Evolutionary conservation across 1,284 basidiomycete genomes (phyloP), one percentile per base, ranked within the genome.

Genomic region (Kwoniella shivajii): DNA sequence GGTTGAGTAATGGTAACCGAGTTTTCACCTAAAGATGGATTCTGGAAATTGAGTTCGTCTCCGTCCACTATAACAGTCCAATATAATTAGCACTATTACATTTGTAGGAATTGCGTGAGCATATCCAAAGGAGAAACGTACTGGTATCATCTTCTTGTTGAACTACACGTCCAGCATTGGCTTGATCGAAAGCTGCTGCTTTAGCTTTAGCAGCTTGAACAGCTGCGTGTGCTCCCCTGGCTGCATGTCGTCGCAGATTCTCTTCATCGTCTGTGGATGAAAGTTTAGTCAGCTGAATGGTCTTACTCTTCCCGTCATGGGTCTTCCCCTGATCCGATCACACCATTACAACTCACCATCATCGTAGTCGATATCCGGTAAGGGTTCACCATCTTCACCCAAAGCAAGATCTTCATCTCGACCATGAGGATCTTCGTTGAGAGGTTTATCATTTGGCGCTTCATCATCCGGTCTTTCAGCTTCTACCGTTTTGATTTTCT

Each of bases 21-120:
- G 34, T 92, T 92, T 54, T 84, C 89, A 68, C 96, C 81, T n/a
- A 92, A 91, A 3, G 92, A 91, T 2, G 96, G 96, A 73, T 99
- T 99, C 79, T 98, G 92, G 86, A 99, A 99, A 80, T 99, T 98
- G 54, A 99, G 86, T 75, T 99, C 95, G 72, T 99, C 95, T 34
- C 73, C 75, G 74, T 95, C 92, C 67, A 94, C 90, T 92, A 41
- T 11, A 20, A 22, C 27, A 6, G 42, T 61, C 33, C 4, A 29
- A 2, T 14, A 16, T 11, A 9, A 18, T 30, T 26, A 50, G 48
- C 24, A 38, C 29, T 9, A 39, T 18, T 4, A 22, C 18, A n/a
- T n/a, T 31, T 11, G 22, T 9, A n/a, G 29, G 27, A 4, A 26
- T 9, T n/a, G 27, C 13, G 27, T 24, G 37, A 14, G 33, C 30